Percentiles rank a stretch among this genome's conserved stretches.
Evolutionary conservation across 306 rosid species (phyloP).

Genomic region (Lotus japonicus): DNA sequence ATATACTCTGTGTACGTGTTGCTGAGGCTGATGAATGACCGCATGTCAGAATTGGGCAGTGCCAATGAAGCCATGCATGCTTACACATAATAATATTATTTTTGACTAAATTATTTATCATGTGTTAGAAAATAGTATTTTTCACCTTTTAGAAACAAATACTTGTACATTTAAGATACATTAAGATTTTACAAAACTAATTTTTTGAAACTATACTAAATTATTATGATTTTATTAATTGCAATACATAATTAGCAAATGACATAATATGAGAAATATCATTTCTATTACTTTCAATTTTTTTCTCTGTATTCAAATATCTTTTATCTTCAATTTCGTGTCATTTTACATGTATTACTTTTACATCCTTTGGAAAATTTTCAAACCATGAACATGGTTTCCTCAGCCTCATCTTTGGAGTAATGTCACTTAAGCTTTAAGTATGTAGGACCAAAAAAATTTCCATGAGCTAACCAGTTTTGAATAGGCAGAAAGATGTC

Average conservation of each 20-base stretch:
- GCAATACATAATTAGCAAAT: no score
- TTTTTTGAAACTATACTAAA: no score
- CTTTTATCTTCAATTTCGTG: conserved; percentile 3
- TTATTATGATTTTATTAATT: no score
- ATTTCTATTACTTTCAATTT: neutral
- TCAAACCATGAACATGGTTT: conserved; percentile 14
- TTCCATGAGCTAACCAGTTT: conserved; percentile 34
- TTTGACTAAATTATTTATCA: no score
- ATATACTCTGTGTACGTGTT: conserved; percentile 46
- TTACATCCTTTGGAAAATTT: conserved; percentile 17
- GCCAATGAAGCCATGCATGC: conserved; percentile 47
- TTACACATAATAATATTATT: conserved; percentile 24
- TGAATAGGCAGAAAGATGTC: conserved; percentile 29
- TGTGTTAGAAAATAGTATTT: no score
- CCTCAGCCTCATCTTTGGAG: conserved; percentile 17
- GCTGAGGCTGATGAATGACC: conserved; percentile 3
- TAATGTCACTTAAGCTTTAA: conserved; percentile 30
- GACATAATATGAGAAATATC: no score
- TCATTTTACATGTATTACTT: conserved; percentile 10
- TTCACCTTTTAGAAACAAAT: no score
- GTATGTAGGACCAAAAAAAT: conserved; percentile 38
- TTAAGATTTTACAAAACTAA: no score
- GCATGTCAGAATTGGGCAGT: conserved; percentile 28
- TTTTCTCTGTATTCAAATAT: neutral
- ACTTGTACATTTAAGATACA: no score